Evolutionary conservation across 2,329 filamentous ascomycete genomes (phyloP), one percentile per base, ranked within the genome.

Genomic region (Colletotrichum tofieldiae): DNA sequence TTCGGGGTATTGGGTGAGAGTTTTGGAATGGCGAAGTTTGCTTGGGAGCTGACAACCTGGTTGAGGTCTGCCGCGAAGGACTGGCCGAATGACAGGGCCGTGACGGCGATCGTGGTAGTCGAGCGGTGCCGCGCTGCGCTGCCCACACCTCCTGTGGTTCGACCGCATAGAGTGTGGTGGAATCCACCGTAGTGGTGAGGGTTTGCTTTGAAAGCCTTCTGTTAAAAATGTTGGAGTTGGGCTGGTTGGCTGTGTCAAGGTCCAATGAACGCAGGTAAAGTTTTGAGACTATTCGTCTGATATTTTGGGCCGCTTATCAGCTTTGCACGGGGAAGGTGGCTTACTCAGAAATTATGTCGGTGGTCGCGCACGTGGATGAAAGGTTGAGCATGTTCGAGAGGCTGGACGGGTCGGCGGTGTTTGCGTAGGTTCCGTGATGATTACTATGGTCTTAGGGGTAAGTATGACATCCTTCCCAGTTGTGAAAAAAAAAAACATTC

Each of bases 201-300:
- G 20, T 47, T 6, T 37, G 29, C 35, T 11, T 23, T 8, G 20
- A 7, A 47, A 47, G 20, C 23, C 45, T 5, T 20, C 20, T 16
- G 41, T 2, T 37, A 37, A 37, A 37, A 20, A 45, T 20, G 16
- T 6, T 7, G 16, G 41, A 16, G 41, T 20, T 45, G 41, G 16
- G 41, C 16, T 20, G 16, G 4, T 18, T 45, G 45, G 45, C 20
- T 9, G 7, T 2, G 20, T n/a, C 32, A 9, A 56, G 20, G 8
- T 23, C 45, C 20, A 23, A 6, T 5, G 9, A 35, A 7, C 5
- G 2, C 9, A 12, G 20, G 7, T 20, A 20, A 37, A 59, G 56
- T 59, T 59, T 59, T 9, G 37, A 18, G 37, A 29, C 16, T n/a
- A 6, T 43, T 64, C 66, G 51, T 65, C 66, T 37, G 52, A 69